Evolutionary conservation across 164 flowering plant species (phyloP).

Genomic region (Tinospora cordifolia): DNA sequence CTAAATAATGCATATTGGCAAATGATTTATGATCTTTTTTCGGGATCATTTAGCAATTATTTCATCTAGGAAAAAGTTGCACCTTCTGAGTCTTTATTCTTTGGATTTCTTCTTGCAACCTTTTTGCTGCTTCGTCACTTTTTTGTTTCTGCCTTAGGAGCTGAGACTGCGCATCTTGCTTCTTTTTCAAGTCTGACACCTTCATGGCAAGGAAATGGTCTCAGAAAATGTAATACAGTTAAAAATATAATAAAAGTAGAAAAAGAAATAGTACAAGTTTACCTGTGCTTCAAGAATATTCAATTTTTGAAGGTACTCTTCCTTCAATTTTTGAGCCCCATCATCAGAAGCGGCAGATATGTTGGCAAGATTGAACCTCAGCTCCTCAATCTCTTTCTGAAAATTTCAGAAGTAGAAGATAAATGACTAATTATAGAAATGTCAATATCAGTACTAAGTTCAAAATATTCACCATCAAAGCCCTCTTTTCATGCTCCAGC

Average conservation of each 20-base stretch:
- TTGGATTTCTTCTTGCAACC: slow-evolving; percentile 94
- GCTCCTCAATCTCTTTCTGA: slow-evolving; percentile 88
- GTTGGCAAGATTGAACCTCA: slow-evolving; percentile 50
- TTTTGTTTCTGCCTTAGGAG: slow-evolving; percentile 88
- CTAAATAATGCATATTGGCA: slow-evolving; percentile 24
- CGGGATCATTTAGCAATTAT: not conserved
- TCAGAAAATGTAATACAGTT: not conserved
- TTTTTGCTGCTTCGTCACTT: slow-evolving; percentile 90
- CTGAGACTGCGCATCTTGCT: slow-evolving; percentile 97
- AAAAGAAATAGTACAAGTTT: slow-evolving; percentile 4
- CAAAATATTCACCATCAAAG: slow-evolving; percentile 47
- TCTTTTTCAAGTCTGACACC: slow-evolving; percentile 92
- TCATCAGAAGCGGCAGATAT: slow-evolving; percentile 77
- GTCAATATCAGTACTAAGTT: not conserved
- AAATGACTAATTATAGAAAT: not conserved
- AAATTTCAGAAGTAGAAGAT: slow-evolving; percentile 8
- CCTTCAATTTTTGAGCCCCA: slow-evolving; percentile 83
- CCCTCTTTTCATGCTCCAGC: slow-evolving; percentile 73
- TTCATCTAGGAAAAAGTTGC: slow-evolving; percentile 7
- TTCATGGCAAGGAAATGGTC: slow-evolving; percentile 23
- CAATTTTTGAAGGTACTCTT: slow-evolving; percentile 84
- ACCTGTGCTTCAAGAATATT: slow-evolving; percentile 88
- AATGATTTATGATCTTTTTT: not conserved
- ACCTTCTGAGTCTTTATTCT: slow-evolving; percentile 94
- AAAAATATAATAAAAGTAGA: no score